These are phyloP conservation scores for Geotrichum candidum DNA, from an alignment of 1,139 yeast species.

Conservation along the genomic window DNA sequence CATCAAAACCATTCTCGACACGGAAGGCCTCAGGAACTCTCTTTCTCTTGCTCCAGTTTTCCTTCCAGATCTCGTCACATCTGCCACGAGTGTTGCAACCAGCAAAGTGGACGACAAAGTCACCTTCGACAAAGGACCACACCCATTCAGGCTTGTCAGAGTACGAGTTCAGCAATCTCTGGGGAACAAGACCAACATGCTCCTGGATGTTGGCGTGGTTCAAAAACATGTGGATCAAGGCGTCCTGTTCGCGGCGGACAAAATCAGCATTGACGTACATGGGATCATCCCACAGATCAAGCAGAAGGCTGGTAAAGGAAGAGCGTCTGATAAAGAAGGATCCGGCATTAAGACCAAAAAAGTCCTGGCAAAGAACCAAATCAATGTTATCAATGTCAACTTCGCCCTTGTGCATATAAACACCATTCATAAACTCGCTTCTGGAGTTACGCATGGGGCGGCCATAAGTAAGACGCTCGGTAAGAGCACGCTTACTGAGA, in stretches of 20 bases:
- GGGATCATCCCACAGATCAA: slow-evolving; percentile 29
- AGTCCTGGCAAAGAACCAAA: slow-evolving; percentile 30
- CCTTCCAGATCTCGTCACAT: slow-evolving; percentile 12
- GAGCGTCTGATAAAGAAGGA: slow-evolving; percentile 34
- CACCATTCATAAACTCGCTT: slow-evolving; percentile 21
- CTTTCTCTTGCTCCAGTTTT: slow-evolving; percentile 11
- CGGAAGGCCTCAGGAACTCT: slow-evolving; percentile 12
- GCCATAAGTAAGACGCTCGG: slow-evolving; percentile 25
- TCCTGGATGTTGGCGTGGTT: slow-evolving; percentile 24
- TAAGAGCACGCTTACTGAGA: slow-evolving; percentile 28
- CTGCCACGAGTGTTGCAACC: slow-evolving; percentile 21
- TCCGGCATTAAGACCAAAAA: slow-evolving; percentile 36
- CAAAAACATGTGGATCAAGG: slow-evolving; percentile 23
- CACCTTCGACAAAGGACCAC: slow-evolving; percentile 25
- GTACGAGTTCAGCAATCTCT: slow-evolving; percentile 34
- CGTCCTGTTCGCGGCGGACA: slow-evolving; percentile 22
- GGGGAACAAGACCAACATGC: slow-evolving; percentile 36
- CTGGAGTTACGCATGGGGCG: slow-evolving; percentile 19
- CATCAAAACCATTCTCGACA: not conserved
- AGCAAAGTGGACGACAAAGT: slow-evolving; percentile 30
- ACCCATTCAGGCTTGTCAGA: slow-evolving; percentile 20
- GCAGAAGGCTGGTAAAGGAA: slow-evolving; percentile 21
- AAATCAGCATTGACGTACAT: slow-evolving; percentile 15
- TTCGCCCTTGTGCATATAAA: slow-evolving; percentile 20
- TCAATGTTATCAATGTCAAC: slow-evolving; percentile 25